Percentiles rank a stretch among this genome's conserved stretches.
phyloP scores from a whole-genome alignment of 2,329 filamentous ascomycete species.

The Fusarium cicatricum region DNA sequence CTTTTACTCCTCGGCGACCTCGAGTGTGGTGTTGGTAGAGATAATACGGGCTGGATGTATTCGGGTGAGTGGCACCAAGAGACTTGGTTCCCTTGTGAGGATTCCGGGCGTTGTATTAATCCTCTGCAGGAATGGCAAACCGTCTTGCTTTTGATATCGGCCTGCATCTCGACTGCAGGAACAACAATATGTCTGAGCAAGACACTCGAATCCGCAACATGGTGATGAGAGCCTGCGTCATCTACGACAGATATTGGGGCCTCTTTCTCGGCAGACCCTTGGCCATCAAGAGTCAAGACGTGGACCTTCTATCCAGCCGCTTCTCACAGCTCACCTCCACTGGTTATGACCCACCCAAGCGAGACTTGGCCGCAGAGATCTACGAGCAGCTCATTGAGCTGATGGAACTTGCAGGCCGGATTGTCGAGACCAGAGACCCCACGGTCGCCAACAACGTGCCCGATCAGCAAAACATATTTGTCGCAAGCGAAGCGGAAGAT shows the following conservation, averaged over 20 bases:
- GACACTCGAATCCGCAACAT: slow-evolving; percentile 60
- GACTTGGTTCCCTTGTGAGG: too few species aligned
- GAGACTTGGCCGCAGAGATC: slow-evolving; percentile 47
- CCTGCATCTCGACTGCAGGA: slow-evolving; percentile 56
- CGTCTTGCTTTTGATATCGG: slow-evolving; percentile 58
- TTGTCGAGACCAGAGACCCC: slow-evolving; percentile 55
- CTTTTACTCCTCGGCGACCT: slow-evolving; percentile 61
- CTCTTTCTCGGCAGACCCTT: slow-evolving; percentile 63
- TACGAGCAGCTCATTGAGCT: slow-evolving; percentile 62
- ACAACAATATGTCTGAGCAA: slow-evolving; percentile 53
- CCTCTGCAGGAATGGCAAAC: slow-evolving; percentile 50
- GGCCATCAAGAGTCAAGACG: slow-evolving; percentile 61
- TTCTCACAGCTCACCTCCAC: slow-evolving; percentile 53
- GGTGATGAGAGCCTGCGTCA: slow-evolving; percentile 60
- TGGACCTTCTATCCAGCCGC: slow-evolving; percentile 56
- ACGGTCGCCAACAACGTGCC: slow-evolving; percentile 46
- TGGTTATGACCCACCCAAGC: slow-evolving; percentile 29
- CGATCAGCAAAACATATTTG: slow-evolving; percentile 43
- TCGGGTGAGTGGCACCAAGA: slow-evolving; percentile 47
- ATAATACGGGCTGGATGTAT: slow-evolving; percentile 64
- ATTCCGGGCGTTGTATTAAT: neutral
- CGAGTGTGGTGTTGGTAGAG: slow-evolving; percentile 62
- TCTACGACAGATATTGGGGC: slow-evolving; percentile 64
- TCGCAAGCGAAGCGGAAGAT: slow-evolving; percentile 49
- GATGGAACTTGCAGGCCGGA: slow-evolving; percentile 63